phyloP scores from a whole-genome alignment of 441 rosid genomes.

The Erysimum cheiri region DNA sequence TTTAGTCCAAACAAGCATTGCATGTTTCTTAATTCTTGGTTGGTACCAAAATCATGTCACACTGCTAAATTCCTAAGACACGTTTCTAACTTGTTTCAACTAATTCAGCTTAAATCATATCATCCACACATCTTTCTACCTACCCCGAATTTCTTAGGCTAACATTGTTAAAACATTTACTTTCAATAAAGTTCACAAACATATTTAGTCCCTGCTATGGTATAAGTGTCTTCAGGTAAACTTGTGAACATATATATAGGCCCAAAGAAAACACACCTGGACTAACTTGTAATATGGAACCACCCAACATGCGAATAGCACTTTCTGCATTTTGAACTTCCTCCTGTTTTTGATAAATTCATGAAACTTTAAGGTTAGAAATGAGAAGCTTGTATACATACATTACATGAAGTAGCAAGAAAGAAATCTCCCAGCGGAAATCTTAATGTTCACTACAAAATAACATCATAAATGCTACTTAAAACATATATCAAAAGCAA shows the following conservation, averaged over 20 bases:
- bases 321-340: conserved; percentile 81
- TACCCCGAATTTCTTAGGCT: background rate
- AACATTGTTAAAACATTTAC: background rate
- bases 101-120: background rate
- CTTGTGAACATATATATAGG: conserved; percentile 8
- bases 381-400: background rate
- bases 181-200: background rate
- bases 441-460: background rate
- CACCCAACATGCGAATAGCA: conserved; percentile 83
- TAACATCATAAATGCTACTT: conserved; percentile 11
- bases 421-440: background rate
- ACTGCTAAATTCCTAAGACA: background rate
- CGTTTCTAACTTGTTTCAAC: background rate
- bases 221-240: conserved; percentile 19
- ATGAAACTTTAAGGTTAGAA: conserved; percentile 14
- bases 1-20: background rate
- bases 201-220: background rate
- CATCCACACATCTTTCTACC: background rate
- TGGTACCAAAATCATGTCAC: background rate
- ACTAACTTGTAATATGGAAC: conserved; percentile 66
- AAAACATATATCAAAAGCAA: conserved; percentile 8
- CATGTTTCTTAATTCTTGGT: background rate
- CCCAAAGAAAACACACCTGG: conserved; percentile 52
- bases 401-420: background rate
- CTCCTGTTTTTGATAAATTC: conserved; percentile 50